Evolutionary conservation across 2,329 filamentous ascomycete genomes (phyloP), one percentile per base, ranked within the genome.

Genomic region (Colletotrichum viniferum): DNA sequence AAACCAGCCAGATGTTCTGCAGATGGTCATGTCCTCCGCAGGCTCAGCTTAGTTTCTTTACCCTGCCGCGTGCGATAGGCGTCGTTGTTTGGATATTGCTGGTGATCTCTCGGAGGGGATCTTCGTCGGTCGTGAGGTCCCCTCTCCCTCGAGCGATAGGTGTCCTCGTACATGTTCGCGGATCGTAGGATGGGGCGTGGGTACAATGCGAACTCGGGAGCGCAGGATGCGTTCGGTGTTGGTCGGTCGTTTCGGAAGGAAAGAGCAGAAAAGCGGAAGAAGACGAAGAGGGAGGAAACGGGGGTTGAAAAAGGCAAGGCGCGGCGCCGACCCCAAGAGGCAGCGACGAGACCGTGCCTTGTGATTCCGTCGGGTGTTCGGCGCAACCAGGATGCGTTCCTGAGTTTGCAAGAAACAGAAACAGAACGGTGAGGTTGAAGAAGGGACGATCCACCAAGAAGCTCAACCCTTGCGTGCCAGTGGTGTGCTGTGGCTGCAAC

Each of bases 21-120:
- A 64, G 73, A 75, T 75, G 73, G 73, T 73, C 69, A 75, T 75
- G 73, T 75, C 73, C 73, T 69, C 73, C 74, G 71, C 76, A 76
- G 69, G 73, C 76, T 78, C 76, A 73, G 70, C 74, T 74, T 77
- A 73, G 71, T 71, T 58, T 73, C 81, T 86, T 87, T 87, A 87
- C 86, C 88, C 86, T 89, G 87, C 86, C 87, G 85, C 85, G 85
- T 84, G 83, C 83, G 86, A 80, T 85, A 83, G 82, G 84, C 83
- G 79, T 86, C 84, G 80, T 84, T 81, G 81, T 81, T 79, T 78
- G 78, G 72, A 64, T 79, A 63, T 21, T 70, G 69, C 9, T 73
- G 69, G 28, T 75, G 74, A 63, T 77, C 74, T 76, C 76, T 69
- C 38, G 61, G 60, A 73, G 73, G 73, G 67, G 76, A 76, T 69